phyloP scores from a whole-genome alignment of 345 rosid genomes.

The Citrus medica region DNA sequence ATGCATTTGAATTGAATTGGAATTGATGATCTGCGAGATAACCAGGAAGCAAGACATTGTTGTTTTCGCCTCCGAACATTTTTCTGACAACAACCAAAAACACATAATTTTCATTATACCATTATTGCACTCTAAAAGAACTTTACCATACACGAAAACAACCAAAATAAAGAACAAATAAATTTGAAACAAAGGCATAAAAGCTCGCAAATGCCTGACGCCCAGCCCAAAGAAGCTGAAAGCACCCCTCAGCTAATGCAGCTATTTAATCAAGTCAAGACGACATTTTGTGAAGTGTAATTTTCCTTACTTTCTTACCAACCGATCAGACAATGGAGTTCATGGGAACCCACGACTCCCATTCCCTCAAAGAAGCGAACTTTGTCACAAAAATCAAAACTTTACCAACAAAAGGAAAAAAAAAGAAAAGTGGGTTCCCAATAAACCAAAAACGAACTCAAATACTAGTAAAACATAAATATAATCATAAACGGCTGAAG shows the following conservation, averaged over 20 bases:
- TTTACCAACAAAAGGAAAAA: not conserved
- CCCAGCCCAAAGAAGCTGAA: too few relatives aligned
- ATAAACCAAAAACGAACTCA: not conserved
- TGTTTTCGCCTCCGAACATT: slow-evolving; percentile 67
- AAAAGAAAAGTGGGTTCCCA: not conserved
- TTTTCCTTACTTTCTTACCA: not conserved
- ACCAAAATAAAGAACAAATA: not conserved
- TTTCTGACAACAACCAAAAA: slow-evolving; percentile 25
- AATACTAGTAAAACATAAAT: not conserved
- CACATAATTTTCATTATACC: not conserved
- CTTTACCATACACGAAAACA: not conserved
- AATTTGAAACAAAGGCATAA: not conserved
- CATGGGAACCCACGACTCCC: not conserved
- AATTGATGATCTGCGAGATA: slow-evolving; percentile 45
- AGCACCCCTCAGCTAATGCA: not conserved
- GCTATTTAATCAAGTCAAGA: not conserved
- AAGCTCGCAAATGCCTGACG: not conserved
- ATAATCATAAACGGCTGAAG: not conserved
- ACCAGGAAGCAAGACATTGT: slow-evolving; percentile 43
- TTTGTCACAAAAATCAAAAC: not conserved
- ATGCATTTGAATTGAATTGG: slow-evolving; percentile 45
- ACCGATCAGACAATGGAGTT: not conserved
- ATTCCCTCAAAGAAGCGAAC: not conserved
- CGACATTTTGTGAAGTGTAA: not conserved
- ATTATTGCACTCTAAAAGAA: not conserved